Conservation (phyloP, 371 early-diverging fungal species). For the Globomyces sp. region DNA sequence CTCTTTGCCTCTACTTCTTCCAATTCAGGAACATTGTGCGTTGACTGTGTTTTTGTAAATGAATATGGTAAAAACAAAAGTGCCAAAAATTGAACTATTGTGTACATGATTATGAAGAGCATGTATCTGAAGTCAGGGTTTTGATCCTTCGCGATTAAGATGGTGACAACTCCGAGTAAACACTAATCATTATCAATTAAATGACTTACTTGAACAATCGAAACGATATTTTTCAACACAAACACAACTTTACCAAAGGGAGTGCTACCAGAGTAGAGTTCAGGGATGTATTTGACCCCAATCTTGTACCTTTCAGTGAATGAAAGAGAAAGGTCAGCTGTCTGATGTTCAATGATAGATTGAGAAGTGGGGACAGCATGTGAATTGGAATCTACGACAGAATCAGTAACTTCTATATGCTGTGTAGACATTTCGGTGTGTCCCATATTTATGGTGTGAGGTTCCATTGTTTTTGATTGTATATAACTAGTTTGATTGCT, state of each 20-base stretch:
- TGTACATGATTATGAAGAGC: background rate
- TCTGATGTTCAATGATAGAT: no score
- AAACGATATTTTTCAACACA: background rate
- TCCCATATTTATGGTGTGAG: no score
- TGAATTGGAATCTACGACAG: no score
- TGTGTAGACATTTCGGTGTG: no score
- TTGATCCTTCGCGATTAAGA: background rate
- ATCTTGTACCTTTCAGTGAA: slow-evolving; percentile 2
- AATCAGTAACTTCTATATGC: no score
- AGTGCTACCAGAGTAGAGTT: background rate
- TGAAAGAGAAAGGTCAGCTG: no score
- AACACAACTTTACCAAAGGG: slow-evolving; percentile 1
- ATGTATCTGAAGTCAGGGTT: no score
- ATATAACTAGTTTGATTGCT: no score
- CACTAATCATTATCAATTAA: slow-evolving; percentile 4
- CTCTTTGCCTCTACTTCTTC: background rate
- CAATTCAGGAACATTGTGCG: background rate
- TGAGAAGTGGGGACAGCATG: no score
- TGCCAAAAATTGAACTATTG: background rate
- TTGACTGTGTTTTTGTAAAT: slow-evolving; percentile 8
- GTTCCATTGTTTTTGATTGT: no score
- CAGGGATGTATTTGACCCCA: background rate
- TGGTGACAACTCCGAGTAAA: background rate
- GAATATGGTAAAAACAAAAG: background rate
- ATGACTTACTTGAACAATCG: background rate